Evolutionary conservation across 2,329 filamentous ascomycete species (phyloP).

Genomic region (Fusarium subglutinans): DNA sequence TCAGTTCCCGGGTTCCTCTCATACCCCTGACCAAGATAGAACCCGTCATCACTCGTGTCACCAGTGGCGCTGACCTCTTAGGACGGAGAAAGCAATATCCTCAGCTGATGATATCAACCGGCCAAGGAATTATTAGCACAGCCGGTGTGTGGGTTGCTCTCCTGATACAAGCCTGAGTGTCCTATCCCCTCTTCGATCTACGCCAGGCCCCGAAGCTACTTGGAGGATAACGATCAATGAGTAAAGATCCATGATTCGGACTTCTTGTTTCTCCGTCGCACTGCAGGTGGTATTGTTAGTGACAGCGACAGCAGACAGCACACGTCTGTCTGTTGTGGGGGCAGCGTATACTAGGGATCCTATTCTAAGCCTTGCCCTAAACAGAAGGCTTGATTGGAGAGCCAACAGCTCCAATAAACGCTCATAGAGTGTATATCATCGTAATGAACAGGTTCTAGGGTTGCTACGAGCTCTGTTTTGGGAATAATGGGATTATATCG

Average conservation of each 20-base stretch:
- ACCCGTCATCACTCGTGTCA: constrained; percentile 33
- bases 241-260: constrained; percentile 5
- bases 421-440: neutral
- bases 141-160: constrained; percentile 13
- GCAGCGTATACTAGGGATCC: constrained; percentile 21
- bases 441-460: neutral
- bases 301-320: constrained; percentile 21
- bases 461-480: constrained; percentile 13
- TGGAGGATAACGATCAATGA: neutral
- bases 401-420: constrained; percentile 13
- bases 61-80: neutral
- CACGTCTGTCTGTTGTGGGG: constrained; percentile 23
- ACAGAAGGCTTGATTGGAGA: constrained; percentile 4
- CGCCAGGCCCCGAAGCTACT: constrained; percentile 21
- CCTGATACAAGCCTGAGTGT: constrained; percentile 1
- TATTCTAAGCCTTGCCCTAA: constrained; percentile 24
- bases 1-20: constrained; percentile 28
- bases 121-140: constrained; percentile 32
- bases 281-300: constrained; percentile 37
- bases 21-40: constrained; percentile 21
- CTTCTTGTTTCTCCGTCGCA: constrained; percentile 34
- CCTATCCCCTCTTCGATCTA: constrained; percentile 7
- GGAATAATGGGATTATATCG: constrained; percentile 1
- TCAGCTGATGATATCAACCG: constrained; percentile 33
- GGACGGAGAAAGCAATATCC: constrained; percentile 3